Evolutionary conservation across 225 moss, liverwort and hornwort species (phyloP), one percentile per base, ranked within the genome.

Genomic region (Straminergon stramineum): DNA sequence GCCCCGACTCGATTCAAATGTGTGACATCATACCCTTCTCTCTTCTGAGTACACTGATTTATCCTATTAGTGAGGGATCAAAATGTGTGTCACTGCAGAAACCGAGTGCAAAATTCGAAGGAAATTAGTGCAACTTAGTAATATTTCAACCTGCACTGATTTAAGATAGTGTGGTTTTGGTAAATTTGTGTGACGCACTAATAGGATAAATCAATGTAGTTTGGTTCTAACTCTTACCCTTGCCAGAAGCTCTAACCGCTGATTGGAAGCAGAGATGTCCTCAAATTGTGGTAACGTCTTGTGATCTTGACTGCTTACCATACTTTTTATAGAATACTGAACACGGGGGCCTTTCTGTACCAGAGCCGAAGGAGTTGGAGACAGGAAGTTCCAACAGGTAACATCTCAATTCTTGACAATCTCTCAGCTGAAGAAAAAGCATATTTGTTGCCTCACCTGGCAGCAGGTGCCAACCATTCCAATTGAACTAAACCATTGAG

Each of bases 1-100:
- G 81, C 96, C 96, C 53, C 91, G 91, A 31, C 93, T 97, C 56
- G 92, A 94, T 88, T 92, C 80, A 65, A 83, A 91, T 90, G 92
- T 94, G 82, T 70, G 88, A 89, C 58, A 85, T 68, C 89, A 28
- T 23, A 85, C 86, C 86, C 66, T 57, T 86, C 62, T 57, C 55
- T 68, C 70, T 51, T 89, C 57, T 53, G 30, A 55, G 45, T 13
- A 27, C 69, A 55, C 19, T 37, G 55, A 69, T 84, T 69, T 56
- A 69, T 69, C 55, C 84, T 84, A 37, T 9, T 56, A 68, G n/a
- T 69, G 56, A 39, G 39, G 13, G 9, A 39, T 27, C 34, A 19
- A 69, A 69, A 26, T 83, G 17, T 52, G 62, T 45, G 51, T 51
- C 66, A 23, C 1, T 51, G 17, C 51, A 64, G 79, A 57, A 79